Conservation (phyloP, 2,329 filamentous ascomycete species). For the Aspergillus sp. region DNA sequence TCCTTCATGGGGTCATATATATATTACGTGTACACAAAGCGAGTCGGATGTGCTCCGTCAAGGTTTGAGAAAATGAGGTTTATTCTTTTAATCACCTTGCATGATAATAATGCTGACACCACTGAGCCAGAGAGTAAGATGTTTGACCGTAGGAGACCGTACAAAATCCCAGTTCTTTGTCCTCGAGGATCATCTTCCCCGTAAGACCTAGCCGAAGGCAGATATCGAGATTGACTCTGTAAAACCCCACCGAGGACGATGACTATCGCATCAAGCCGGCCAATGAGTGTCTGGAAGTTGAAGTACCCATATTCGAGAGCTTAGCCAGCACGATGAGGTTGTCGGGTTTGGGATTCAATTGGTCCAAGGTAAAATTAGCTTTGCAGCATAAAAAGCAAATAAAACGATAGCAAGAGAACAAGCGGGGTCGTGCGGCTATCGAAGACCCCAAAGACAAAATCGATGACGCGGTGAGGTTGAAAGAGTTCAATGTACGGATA, state of each 20-base stretch:
- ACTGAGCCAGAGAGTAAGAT: too few species aligned
- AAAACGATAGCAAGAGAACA: background rate
- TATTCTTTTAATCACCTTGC: too few species aligned
- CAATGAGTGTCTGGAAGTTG: background rate
- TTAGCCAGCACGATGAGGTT: background rate
- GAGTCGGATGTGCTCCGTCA: too few species aligned
- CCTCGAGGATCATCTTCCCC: background rate
- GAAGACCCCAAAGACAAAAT: background rate
- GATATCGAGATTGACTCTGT: background rate
- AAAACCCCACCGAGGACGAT: background rate
- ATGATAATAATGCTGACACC: too few species aligned
- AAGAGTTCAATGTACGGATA: background rate
- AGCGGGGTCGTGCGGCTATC: background rate
- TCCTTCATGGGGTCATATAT: background rate
- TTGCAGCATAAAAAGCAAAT: background rate
- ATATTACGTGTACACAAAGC: background rate
- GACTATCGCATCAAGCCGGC: background rate
- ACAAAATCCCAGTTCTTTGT: background rate
- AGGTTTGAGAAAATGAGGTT: too few species aligned
- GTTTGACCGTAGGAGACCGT: too few species aligned
- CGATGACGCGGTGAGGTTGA: background rate
- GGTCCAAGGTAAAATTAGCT: background rate
- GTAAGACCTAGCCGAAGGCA: background rate
- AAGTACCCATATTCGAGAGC: background rate
- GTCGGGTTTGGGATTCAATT: background rate